phyloP scores from a whole-genome alignment of 1,284 basidiomycete species.

The Rhodotorula sp. region DNA sequence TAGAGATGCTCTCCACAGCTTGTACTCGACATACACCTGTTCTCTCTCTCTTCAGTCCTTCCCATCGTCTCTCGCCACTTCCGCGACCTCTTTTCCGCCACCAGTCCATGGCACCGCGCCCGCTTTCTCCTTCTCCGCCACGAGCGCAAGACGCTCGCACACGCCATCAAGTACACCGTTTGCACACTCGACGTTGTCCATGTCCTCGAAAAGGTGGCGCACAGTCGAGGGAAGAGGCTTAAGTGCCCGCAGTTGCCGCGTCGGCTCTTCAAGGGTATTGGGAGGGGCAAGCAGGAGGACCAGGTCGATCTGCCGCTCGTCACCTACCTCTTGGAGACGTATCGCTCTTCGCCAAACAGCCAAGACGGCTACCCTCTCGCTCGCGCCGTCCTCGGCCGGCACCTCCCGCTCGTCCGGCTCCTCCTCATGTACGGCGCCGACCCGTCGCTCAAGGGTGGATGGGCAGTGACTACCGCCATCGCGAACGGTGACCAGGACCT shows the following conservation, averaged over 20 bases:
- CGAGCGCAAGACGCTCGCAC: constrained; percentile 51
- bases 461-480: constrained; percentile 73
- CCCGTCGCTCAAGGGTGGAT: constrained; percentile 59
- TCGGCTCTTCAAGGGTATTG: constrained; percentile 45
- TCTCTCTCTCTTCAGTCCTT: constrained; percentile 27
- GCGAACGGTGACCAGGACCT: constrained; percentile 60
- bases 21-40: constrained; percentile 30
- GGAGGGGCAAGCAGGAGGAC: background rate
- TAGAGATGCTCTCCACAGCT: constrained; percentile 31
- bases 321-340: constrained; percentile 45
- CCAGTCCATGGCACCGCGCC: constrained; percentile 59
- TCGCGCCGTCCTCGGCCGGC: constrained; percentile 65
- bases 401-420: constrained; percentile 63
- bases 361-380: constrained; percentile 73
- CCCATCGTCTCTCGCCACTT: constrained; percentile 29
- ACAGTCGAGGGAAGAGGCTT: background rate
- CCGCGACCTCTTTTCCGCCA: constrained; percentile 40
- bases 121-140: constrained; percentile 59
- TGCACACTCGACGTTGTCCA: constrained; percentile 61
- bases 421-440: constrained; percentile 70
- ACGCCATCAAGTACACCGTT: constrained; percentile 62
- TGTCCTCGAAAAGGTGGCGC: constrained; percentile 51
- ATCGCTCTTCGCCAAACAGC: constrained; percentile 56
- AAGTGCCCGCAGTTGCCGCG: constrained; percentile 45
- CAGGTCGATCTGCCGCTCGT: constrained; percentile 43